These are phyloP conservation scores for Hypoxylon crocopeplum DNA, from an alignment of 495 filamentous ascomycete genomes.

Conservation along the genomic window DNA sequence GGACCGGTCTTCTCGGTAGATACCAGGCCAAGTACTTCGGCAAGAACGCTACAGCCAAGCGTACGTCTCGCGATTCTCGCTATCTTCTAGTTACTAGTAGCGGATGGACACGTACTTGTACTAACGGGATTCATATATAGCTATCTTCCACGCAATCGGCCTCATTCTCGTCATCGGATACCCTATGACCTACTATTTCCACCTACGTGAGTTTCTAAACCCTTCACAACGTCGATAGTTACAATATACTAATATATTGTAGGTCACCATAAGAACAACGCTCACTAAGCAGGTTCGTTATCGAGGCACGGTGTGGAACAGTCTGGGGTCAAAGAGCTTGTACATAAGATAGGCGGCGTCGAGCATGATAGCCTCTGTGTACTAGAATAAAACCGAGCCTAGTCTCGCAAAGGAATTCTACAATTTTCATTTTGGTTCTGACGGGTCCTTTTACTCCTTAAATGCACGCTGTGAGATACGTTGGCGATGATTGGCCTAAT, in stretches of 20 bases:
- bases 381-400: constrained; percentile 36
- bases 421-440: constrained; percentile 23
- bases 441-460: not conserved
- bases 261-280: constrained; percentile 99
- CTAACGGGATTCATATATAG: constrained; percentile 55
- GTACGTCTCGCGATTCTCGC: constrained; percentile 63
- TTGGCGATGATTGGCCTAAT: no score
- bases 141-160: constrained; percentile 83
- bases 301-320: not conserved
- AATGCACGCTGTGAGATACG: not conserved
- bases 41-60: constrained; percentile 83
- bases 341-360: constrained; percentile 50
- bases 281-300: constrained; percentile 69
- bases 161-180: constrained; percentile 81
- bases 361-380: constrained; percentile 32
- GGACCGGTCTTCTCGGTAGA: constrained; percentile 78
- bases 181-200: constrained; percentile 98
- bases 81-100: constrained; percentile 23
- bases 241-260: constrained; percentile 37
- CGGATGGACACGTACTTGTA: constrained; percentile 32
- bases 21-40: constrained; percentile 96
- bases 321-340: constrained; percentile 41
- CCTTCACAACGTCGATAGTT: not conserved
- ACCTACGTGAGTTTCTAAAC: constrained; percentile 76
- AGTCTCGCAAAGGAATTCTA: constrained; percentile 29